These are phyloP conservation scores for Rhinocladiella mackenziei DNA, from an alignment of 2,329 filamentous ascomycete species.

Conservation along the genomic window DNA sequence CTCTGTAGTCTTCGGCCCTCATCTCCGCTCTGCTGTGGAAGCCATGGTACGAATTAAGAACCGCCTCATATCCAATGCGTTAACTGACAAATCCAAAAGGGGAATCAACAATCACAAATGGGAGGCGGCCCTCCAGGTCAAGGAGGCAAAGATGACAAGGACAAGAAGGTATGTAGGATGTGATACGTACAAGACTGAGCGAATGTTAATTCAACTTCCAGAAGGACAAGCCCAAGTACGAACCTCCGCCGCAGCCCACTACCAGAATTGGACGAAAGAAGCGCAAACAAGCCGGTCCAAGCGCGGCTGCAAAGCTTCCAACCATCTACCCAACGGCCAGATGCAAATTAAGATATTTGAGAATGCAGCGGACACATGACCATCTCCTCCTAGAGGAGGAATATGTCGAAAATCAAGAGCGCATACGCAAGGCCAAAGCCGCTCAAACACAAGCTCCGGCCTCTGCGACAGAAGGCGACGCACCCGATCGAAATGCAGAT, in stretches of 20 bases:
- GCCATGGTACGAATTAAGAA: slow-evolving; percentile 11
- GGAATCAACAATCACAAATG: slow-evolving; percentile 71
- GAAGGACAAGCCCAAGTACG: slow-evolving; percentile 99
- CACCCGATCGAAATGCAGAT: slow-evolving; percentile 83
- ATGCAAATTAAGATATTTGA: slow-evolving; percentile 93
- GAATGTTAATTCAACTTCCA: slow-evolving; percentile 39
- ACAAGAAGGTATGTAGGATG: slow-evolving; percentile 72
- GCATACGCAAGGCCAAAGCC: slow-evolving; percentile 84
- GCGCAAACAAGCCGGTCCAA: slow-evolving; percentile 90
- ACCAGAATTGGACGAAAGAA: slow-evolving; percentile 98
- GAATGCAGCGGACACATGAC: slow-evolving; percentile 98
- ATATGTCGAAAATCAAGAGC: slow-evolving; percentile 98
- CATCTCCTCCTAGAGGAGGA: slow-evolving; percentile 95
- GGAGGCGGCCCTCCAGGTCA: slow-evolving; percentile 65
- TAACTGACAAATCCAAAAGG: slow-evolving; percentile 29
- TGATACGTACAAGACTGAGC: not conserved
- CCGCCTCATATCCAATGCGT: not conserved
- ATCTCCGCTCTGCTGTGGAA: not conserved
- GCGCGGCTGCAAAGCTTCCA: slow-evolving; percentile 91
- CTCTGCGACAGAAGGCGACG: slow-evolving; percentile 64
- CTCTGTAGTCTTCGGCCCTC: not conserved
- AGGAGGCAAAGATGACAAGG: slow-evolving; percentile 78
- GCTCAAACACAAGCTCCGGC: slow-evolving; percentile 59
- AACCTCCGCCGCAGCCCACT: slow-evolving; percentile 92
- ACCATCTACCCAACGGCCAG: slow-evolving; percentile 90